These are phyloP conservation scores for Marasmius sp. DNA, from an alignment of 1,284 basidiomycete species.

Conservation along the genomic window DNA sequence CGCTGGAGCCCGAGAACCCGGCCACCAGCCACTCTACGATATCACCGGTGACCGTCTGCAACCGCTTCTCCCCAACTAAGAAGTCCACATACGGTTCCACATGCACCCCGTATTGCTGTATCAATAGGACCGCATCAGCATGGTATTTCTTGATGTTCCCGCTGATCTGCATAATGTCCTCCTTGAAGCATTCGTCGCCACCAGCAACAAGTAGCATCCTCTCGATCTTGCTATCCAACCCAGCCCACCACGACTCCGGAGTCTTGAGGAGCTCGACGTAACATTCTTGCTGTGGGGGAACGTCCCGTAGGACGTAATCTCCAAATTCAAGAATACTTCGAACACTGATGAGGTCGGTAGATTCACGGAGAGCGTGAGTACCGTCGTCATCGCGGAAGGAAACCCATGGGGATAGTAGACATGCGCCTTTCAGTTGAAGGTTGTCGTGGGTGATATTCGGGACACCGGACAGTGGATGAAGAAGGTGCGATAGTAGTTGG, in stretches of 20 bases:
- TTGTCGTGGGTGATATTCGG: conserved; percentile 13
- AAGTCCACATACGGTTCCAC: conserved; percentile 28
- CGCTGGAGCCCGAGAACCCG: conserved; percentile 3
- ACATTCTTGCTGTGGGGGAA: conserved; percentile 16
- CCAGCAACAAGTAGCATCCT: conserved; percentile 27
- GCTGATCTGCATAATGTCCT: conserved; percentile 18
- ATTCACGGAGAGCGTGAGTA: conserved; percentile 16
- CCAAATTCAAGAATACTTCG: conserved; percentile 14
- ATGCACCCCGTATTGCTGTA: conserved; percentile 28
- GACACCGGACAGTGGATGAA: conserved; percentile 28
- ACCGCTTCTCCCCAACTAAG: conserved; percentile 11
- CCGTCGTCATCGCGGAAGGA: conserved; percentile 16
- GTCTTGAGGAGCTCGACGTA: conserved; percentile 24
- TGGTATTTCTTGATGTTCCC: conserved; percentile 15
- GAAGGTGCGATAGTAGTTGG: conserved; percentile 29
- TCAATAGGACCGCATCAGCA: conserved; percentile 15
- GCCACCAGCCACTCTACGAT: conserved; percentile 19
- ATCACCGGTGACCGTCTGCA: conserved; percentile 12
- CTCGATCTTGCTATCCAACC: conserved; percentile 20
- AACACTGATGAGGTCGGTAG: conserved; percentile 15
- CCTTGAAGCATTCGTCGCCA: conserved; percentile 22
- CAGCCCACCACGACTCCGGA: conserved; percentile 21
- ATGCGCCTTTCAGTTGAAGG: conserved; percentile 24
- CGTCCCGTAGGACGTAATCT: conserved; percentile 14
- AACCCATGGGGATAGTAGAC: conserved; percentile 35